Percentiles rank a stretch among this genome's conserved stretches.
These are phyloP conservation scores for Hypoxylon sp. DNA, from an alignment of 2,329 filamentous ascomycete species.

Conservation along the genomic window DNA sequence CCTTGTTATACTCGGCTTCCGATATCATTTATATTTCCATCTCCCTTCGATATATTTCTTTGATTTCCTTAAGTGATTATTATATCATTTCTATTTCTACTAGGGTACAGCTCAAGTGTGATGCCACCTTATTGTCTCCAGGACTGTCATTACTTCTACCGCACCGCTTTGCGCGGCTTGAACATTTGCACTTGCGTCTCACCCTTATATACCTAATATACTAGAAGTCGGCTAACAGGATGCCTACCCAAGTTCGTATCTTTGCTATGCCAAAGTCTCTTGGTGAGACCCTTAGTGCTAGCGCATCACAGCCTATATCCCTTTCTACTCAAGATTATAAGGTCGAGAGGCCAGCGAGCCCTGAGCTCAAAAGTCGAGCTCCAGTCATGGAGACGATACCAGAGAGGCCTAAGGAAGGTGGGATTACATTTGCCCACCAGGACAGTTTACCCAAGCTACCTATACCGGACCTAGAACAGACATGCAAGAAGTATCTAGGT, in stretches of 20 bases:
- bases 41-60: constrained; percentile 25
- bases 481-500: constrained; percentile 83
- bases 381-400: constrained; percentile 53
- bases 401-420: constrained; percentile 71
- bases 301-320: constrained; percentile 57
- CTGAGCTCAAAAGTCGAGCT: constrained; percentile 53
- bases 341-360: constrained; percentile 48
- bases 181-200: constrained; percentile 85
- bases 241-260: constrained; percentile 77
- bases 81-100: constrained; percentile 36
- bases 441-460: constrained; percentile 92
- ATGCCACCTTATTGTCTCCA: constrained; percentile 88
- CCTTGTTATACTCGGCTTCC: constrained; percentile 29
- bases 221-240: constrained; percentile 63
- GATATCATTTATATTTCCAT: constrained; percentile 45
- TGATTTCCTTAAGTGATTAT: constrained; percentile 25
- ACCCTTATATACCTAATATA: constrained; percentile 77
- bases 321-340: constrained; percentile 58
- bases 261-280: constrained; percentile 81
- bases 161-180: constrained; percentile 87
- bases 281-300: constrained; percentile 74
- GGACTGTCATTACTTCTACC: constrained; percentile 94
- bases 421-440: constrained; percentile 91
- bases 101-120: constrained; percentile 60
- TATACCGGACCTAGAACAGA: constrained; percentile 87